Conservation (phyloP, 108 stramenopile genomes). For the Pseudonitzschia multiseries region DNA sequence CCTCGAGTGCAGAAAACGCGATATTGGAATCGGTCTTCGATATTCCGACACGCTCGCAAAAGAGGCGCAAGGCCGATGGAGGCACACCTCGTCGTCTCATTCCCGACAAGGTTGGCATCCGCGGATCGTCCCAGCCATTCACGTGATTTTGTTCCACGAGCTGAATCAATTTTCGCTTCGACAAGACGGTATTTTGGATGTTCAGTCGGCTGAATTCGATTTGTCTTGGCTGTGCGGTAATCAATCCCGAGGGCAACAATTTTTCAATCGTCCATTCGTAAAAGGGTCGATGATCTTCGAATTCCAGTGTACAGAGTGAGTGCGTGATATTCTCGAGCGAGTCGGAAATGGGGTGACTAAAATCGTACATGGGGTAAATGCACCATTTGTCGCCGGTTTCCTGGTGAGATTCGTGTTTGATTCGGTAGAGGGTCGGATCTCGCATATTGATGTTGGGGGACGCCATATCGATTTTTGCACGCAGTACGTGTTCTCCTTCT, state of each 20-base stretch:
- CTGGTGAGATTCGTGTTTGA: constrained; percentile 87
- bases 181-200: constrained; percentile 84
- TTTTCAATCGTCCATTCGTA: constrained; percentile 91
- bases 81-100: constrained; percentile 85
- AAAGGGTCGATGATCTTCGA: constrained; percentile 91
- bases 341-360: constrained; percentile 90
- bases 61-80: constrained; percentile 79
- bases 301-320: constrained; percentile 91
- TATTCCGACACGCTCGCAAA: constrained; percentile 91
- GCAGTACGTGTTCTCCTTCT: constrained; percentile 76
- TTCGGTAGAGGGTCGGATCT: constrained; percentile 91
- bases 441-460: constrained; percentile 91
- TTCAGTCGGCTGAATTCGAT: constrained; percentile 93
- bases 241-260: constrained; percentile 62
- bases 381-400: constrained; percentile 89
- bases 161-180: constrained; percentile 85
- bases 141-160: constrained; percentile 83
- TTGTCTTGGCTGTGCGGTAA: constrained; percentile 72
- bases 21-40: constrained; percentile 89
- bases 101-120: constrained; percentile 86
- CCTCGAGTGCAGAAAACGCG: constrained; percentile 78
- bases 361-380: constrained; percentile 96
- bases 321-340: constrained; percentile 89
- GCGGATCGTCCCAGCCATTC: constrained; percentile 86
- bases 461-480: constrained; percentile 93